phyloP scores from a whole-genome alignment of 371 early-diverging fungal genomes.

The Batrachochytrium dendrobatidis region DNA sequence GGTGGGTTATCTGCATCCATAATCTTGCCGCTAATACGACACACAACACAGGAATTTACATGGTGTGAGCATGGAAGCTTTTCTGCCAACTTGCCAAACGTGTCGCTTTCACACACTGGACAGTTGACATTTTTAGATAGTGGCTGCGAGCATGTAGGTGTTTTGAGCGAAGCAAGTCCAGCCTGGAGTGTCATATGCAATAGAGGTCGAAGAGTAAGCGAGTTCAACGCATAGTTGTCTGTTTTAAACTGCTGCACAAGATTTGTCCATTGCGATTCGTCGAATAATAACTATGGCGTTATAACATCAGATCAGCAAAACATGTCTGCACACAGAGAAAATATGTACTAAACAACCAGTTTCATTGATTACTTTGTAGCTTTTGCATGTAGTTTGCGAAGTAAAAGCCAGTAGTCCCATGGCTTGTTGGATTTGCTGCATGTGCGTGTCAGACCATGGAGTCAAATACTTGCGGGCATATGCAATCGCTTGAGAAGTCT shows the following conservation, averaged over 20 bases:
- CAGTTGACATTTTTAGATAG: slow-evolving; percentile 81
- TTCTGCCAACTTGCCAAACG: slow-evolving; percentile 73
- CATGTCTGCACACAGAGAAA: not conserved
- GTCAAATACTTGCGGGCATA: slow-evolving; percentile 79
- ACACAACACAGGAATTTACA: slow-evolving; percentile 86
- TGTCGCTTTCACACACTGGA: slow-evolving; percentile 83
- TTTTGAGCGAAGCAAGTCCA: slow-evolving; percentile 88
- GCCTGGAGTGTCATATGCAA: slow-evolving; percentile 83
- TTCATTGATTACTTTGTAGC: slow-evolving; percentile 59
- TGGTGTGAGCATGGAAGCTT: slow-evolving; percentile 84
- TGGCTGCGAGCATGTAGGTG: slow-evolving; percentile 61
- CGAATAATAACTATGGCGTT: slow-evolving; percentile 49
- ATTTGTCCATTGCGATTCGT: slow-evolving; percentile 67
- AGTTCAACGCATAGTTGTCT: slow-evolving; percentile 77
- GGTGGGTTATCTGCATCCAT: slow-evolving; percentile 95
- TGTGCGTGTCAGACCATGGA: slow-evolving; percentile 62
- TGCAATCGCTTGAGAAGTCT: slow-evolving; percentile 63
- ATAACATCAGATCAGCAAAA: not conserved
- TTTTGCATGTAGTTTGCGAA: slow-evolving; percentile 60
- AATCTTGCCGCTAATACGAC: slow-evolving; percentile 81
- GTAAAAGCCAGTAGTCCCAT: slow-evolving; percentile 80
- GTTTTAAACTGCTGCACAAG: slow-evolving; percentile 70
- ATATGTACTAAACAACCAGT: too few species aligned
- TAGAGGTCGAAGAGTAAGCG: slow-evolving; percentile 72
- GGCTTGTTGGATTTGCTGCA: slow-evolving; percentile 70